Base-by-base conservation (phyloP, 331 rosid species). In the Pyrus hybrid region DNA sequence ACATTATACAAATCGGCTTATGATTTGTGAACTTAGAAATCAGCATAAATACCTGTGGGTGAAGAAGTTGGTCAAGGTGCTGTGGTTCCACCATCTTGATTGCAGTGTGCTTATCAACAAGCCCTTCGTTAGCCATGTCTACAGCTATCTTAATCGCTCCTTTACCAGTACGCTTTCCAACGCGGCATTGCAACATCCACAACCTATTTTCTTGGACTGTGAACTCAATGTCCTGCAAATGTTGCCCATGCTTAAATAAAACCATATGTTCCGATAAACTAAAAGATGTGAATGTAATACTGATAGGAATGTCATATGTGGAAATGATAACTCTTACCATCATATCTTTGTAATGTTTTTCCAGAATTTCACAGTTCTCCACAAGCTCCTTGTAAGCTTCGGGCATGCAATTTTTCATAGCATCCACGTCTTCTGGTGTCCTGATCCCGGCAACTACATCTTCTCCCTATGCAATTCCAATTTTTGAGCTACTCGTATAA, bases 361-460 rank as follows among this genome's bases (percentile, higher is more conserved):
- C 99, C 60, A 92, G 89, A 84, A 95, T 87, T 84, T 87, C 84
- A 74, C 99, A 95, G 65, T 95, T 95, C 85, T 92, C 89, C 76
- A 75, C 92, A 49, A 95, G 97, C 81, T 95, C 99, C 85, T 83
- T 80, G 86, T 90, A 92, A 57, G 99, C 97, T 76, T 89, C 93
- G 53, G 97, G 96, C 97, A 95, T 87, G 87, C 91, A 88, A 70
- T 62, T 67, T 80, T 89, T 88, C 99, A 95, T 95, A 70, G 88
- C 76, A 67, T 87, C 88, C 78, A 95, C 66, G 74, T 91, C 97
- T 75, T 95, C 88, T 10, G 99, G 99, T 62, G 97, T 95, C 85
- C 99, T 85, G 71, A 95, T 92, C 71, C 99, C 97, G 2, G 99
- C 97, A 83, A 95, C 99, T 12, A 95, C 99, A 79, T 95, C 99